Percentiles rank a stretch among this genome's conserved stretches.
Evolutionary conservation across 371 early-diverging fungal species (phyloP).

Genomic region (Lichtheimia hyalospora): DNA sequence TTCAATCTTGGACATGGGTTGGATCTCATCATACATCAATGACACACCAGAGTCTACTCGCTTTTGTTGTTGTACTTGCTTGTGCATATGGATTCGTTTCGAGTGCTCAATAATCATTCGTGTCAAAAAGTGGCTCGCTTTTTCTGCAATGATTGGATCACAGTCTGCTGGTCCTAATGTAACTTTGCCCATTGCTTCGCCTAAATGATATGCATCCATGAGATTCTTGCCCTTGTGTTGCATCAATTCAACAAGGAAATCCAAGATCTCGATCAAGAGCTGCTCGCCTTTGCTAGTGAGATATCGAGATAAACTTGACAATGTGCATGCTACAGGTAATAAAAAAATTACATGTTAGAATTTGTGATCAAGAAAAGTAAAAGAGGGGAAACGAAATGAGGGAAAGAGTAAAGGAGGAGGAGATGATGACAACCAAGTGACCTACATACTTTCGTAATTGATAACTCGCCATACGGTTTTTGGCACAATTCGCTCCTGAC

Average conservation of each 20-base stretch:
- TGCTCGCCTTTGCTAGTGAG: slow-evolving; percentile 27
- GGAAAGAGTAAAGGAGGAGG: neutral
- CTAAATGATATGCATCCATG: slow-evolving; percentile 42
- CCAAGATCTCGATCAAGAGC: slow-evolving; percentile 38
- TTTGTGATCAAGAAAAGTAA: neutral
- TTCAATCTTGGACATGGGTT: slow-evolving; percentile 30
- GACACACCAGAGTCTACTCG: slow-evolving; percentile 31
- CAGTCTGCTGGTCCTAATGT: slow-evolving; percentile 44
- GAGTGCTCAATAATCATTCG: slow-evolving; percentile 48
- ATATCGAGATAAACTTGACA: slow-evolving; percentile 29
- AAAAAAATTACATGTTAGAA: neutral
- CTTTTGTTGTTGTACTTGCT: slow-evolving; percentile 6
- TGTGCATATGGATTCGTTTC: slow-evolving; percentile 21
- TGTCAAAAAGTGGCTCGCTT: slow-evolving; percentile 43
- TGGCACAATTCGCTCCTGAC: slow-evolving; percentile 45
- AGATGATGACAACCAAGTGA: neutral
- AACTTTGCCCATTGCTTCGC: slow-evolving; percentile 50
- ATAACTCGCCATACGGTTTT: slow-evolving; percentile 44
- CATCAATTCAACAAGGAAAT: slow-evolving; percentile 43
- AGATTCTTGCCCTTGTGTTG: slow-evolving; percentile 38
- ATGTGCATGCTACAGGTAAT: slow-evolving; percentile 32
- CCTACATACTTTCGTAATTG: slow-evolving; percentile 45
- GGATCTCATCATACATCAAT: slow-evolving; percentile 8
- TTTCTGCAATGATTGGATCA: slow-evolving; percentile 41
- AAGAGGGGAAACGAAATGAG: neutral